Percentiles rank a stretch among this genome's conserved stretches.
phyloP scores from a whole-genome alignment of 2,329 filamentous ascomycete genomes.

The Cercospora zeae-maydis region DNA sequence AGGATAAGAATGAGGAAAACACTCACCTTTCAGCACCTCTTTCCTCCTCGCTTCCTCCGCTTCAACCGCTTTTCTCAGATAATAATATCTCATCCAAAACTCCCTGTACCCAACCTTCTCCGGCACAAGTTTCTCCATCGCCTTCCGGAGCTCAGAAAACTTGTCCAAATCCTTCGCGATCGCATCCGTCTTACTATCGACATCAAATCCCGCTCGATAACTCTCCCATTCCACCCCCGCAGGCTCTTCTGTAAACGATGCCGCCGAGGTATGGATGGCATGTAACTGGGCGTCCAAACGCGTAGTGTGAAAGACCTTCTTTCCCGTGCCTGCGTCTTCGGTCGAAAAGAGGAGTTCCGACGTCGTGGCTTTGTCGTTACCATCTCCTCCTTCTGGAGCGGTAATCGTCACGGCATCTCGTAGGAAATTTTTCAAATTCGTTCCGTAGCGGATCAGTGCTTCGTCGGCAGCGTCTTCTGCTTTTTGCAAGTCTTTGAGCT shows the following conservation, averaged over 20 bases:
- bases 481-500: slow-evolving; percentile 81
- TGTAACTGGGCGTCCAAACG: slow-evolving; percentile 94
- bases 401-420: slow-evolving; percentile 86
- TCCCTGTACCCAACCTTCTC: slow-evolving; percentile 81
- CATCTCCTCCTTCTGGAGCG: slow-evolving; percentile 54
- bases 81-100: slow-evolving; percentile 97
- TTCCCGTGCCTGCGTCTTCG: slow-evolving; percentile 78
- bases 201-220: slow-evolving; percentile 73
- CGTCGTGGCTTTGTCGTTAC: slow-evolving; percentile 41
- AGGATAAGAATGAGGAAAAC: neutral
- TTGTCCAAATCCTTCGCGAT: slow-evolving; percentile 79
- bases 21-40: slow-evolving; percentile 83
- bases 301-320: slow-evolving; percentile 90
- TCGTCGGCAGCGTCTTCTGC: slow-evolving; percentile 97
- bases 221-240: slow-evolving; percentile 65
- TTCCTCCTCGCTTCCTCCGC: slow-evolving; percentile 83
- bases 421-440: slow-evolving; percentile 84
- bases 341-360: slow-evolving; percentile 79
- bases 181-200: slow-evolving; percentile 77
- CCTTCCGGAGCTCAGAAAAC: slow-evolving; percentile 76
- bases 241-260: slow-evolving; percentile 79
- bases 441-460: slow-evolving; percentile 84
- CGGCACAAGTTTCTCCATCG: slow-evolving; percentile 96
- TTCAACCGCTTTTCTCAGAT: slow-evolving; percentile 86
- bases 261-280: slow-evolving; percentile 80